Conservation (phyloP, 768 basidiomycete species). For the Hypsizygus marmoreus region DNA sequence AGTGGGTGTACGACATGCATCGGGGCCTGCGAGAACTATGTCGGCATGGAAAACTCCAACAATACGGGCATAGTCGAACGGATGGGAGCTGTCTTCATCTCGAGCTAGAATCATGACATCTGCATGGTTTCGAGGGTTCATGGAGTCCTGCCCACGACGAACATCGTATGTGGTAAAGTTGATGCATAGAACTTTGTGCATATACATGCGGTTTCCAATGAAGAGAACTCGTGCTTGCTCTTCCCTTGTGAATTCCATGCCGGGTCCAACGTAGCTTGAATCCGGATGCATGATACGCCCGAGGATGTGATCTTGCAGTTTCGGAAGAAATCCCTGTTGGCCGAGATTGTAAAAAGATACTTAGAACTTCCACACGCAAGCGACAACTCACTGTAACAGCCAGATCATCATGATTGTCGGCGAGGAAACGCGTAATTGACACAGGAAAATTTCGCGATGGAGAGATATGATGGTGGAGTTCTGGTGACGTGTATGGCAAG, state of each 20-base stretch:
- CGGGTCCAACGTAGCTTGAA: conserved; percentile 21
- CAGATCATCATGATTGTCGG: conserved; percentile 20
- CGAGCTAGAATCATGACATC: conserved; percentile 28
- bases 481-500: conserved; percentile 10
- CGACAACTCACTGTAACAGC: conserved; percentile 12
- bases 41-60: conserved; percentile 22
- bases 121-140: conserved; percentile 28
- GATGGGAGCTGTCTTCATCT: not conserved
- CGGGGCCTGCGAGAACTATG: conserved; percentile 1
- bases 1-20: not conserved
- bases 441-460: conserved; percentile 6
- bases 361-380: too few relatives aligned
- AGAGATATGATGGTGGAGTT: conserved; percentile 16
- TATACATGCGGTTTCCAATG: conserved; percentile 19
- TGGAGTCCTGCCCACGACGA: conserved; percentile 31
- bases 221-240: conserved; percentile 5
- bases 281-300: conserved; percentile 17
- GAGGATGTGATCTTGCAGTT: conserved; percentile 26
- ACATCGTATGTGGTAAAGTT: conserved; percentile 42
- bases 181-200: conserved; percentile 27
- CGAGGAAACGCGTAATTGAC: conserved; percentile 5
- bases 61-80: conserved; percentile 9
- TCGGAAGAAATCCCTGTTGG: conserved; percentile 15
- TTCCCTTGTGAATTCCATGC: conserved; percentile 6
- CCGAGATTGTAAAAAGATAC: not conserved